Evolutionary conservation across 2,329 filamentous ascomycete genomes (phyloP), one percentile per base, ranked within the genome.

Genomic region (Chaetothyriales sp.): DNA sequence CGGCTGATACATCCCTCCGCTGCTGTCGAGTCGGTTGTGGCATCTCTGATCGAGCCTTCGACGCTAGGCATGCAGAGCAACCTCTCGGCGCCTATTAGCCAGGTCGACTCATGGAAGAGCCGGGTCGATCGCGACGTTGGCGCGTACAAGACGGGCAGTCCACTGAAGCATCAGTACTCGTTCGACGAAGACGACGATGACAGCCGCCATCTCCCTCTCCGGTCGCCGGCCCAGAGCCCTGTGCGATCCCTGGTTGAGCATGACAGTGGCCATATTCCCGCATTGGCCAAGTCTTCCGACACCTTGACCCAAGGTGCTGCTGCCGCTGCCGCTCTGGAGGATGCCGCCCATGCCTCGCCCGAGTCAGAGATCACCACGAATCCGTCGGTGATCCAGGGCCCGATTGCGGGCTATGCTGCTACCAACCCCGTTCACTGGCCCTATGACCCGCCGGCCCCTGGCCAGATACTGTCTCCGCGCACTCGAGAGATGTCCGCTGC

Each of bases 21-120:
- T 32, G 86, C 78, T 1, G 81, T 94, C 0, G 89, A 95, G 66
- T 95, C 89, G 12, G 85, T 84, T 8, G 89, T 96, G 9, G 90
- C 90, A 6, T 95, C 89, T 15, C 72, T 96, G 5, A 83, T 92
- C 59, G 86, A 88, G 18, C 90, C 87, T 0, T 93, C 87, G 1
- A 77, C 83, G 10, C 64, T 95, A 49, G 89, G 80, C 2, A 70
- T 68, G 63, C 50, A 51, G 22, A 47, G 51, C 15, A 45, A 49
- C n/a, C 43, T 50, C 28, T 56, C 56, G 10, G 50, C 54, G 12
- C 51, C 44, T 10, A n/a, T 39, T 18, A 55, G 53, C 49, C 55
- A 58, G 18, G 51, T 47, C 26, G 54, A 50, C 28, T 56, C 55
- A 3, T 19, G 46, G 5, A 48, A 52, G 2, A 65, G 56, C 44